Evolutionary conservation across 164 flowering plant genomes (phyloP).

Genomic region (Vitis rupestris): DNA sequence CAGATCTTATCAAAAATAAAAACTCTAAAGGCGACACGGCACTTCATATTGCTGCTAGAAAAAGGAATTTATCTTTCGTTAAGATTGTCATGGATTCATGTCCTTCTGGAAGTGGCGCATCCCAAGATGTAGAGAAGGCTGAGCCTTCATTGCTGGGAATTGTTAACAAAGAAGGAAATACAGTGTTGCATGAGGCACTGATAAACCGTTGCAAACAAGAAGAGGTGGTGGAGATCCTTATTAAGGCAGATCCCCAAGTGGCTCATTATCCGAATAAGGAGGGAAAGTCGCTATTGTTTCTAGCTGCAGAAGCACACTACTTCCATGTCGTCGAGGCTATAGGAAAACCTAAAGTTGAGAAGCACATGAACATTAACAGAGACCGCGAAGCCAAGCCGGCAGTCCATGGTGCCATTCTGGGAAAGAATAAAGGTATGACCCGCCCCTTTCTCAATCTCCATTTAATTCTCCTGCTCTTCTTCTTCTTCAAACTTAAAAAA

Average conservation of each 20-base stretch:
- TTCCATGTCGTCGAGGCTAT: neutral
- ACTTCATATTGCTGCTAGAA: slow-evolving; percentile 1
- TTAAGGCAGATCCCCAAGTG: neutral
- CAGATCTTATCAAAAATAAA: neutral
- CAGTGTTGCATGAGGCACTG: neutral
- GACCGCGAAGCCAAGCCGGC: neutral
- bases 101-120: too few relatives aligned
- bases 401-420: slow-evolving; percentile 2
- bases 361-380: neutral
- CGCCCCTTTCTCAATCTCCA: too few relatives aligned
- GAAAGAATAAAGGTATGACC: slow-evolving; percentile 1
- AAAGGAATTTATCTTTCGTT: neutral
- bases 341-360: neutral
- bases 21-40: neutral
- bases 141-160: neutral
- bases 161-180: neutral
- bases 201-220: neutral
- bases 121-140: neutral
- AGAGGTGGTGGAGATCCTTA: neutral
- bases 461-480: too few relatives aligned
- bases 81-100: neutral
- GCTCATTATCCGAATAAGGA: neutral
- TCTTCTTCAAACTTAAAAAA: too few relatives aligned
- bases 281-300: neutral
- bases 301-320: neutral